phyloP scores from a whole-genome alignment of 768 basidiomycete genomes.

The Lactarius psammicola region DNA sequence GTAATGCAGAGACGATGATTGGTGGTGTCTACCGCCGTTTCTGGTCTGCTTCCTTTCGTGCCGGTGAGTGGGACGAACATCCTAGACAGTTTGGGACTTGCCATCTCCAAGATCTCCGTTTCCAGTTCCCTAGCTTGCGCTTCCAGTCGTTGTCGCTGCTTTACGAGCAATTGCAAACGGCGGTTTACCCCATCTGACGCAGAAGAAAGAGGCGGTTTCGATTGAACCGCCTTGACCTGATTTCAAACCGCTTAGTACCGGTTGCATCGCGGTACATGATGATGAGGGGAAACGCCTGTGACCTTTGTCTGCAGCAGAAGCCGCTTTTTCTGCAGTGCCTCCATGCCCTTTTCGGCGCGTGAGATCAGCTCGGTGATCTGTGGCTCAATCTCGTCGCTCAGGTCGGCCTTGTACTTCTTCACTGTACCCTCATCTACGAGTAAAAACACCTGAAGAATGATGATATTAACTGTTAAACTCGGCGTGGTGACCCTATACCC shows the following conservation, averaged over 20 bases:
- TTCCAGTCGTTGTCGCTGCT: conserved; percentile 67
- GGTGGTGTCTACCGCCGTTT: conserved; percentile 21
- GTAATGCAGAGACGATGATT: neutral
- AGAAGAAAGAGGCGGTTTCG: conserved; percentile 41
- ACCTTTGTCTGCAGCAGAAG: conserved; percentile 64
- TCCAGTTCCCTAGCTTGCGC: conserved; percentile 59
- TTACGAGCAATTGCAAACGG: conserved; percentile 59
- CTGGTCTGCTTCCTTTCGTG: conserved; percentile 26
- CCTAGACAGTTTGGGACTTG: conserved; percentile 32
- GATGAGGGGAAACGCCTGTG: conserved; percentile 6
- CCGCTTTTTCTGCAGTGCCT: conserved; percentile 60
- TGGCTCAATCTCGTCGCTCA: conserved; percentile 80
- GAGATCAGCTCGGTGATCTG: conserved; percentile 72
- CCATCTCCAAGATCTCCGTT: conserved; percentile 59
- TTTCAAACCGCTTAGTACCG: neutral
- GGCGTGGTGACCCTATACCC: conserved; percentile 43
- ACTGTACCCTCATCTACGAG: conserved; percentile 72
- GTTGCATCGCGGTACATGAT: neutral
- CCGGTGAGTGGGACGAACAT: neutral
- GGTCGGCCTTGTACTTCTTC: conserved; percentile 68
- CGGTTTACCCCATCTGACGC: conserved; percentile 54
- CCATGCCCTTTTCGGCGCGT: conserved; percentile 66
- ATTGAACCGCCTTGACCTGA: conserved; percentile 54
- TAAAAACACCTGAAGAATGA: conserved; percentile 60
- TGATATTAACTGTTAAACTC: neutral